Conservation (phyloP, 441 rosid species). For the Adansonia rubrostipa region DNA sequence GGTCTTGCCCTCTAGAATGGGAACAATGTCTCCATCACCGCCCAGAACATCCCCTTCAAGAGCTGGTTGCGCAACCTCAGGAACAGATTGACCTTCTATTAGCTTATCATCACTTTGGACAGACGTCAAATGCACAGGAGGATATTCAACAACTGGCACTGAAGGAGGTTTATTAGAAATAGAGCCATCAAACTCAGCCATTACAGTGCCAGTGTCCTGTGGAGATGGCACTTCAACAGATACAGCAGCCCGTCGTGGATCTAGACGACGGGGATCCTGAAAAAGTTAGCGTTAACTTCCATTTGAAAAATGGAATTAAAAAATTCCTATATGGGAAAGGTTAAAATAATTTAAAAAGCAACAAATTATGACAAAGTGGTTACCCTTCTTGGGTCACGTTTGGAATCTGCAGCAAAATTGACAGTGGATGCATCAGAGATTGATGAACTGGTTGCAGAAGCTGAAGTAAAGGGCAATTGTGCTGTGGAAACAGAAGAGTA, state of each 20-base stretch:
- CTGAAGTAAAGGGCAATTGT: slow-evolving; percentile 50
- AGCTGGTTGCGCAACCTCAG: slow-evolving; percentile 51
- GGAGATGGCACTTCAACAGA: slow-evolving; percentile 50
- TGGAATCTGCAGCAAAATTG: slow-evolving; percentile 63
- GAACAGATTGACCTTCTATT: slow-evolving; percentile 46
- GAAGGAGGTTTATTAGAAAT: slow-evolving; percentile 53
- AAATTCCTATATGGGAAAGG: slow-evolving; percentile 7
- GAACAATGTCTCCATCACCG: slow-evolving; percentile 50
- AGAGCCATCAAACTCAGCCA: slow-evolving; percentile 62
- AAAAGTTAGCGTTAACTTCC: slow-evolving; percentile 36
- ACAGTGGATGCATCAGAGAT: slow-evolving; percentile 52
- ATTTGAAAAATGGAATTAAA: neutral
- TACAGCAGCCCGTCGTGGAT: slow-evolving; percentile 77
- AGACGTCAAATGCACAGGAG: slow-evolving; percentile 40
- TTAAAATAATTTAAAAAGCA: slow-evolving; percentile 13
- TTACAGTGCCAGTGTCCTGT: slow-evolving; percentile 51
- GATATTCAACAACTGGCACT: slow-evolving; percentile 45
- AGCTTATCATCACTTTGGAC: slow-evolving; percentile 51
- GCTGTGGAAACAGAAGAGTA: slow-evolving; percentile 51
- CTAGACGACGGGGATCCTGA: slow-evolving; percentile 99
- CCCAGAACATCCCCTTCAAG: slow-evolving; percentile 53
- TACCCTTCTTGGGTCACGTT: slow-evolving; percentile 99
- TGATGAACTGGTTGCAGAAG: slow-evolving; percentile 44
- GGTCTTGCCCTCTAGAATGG: slow-evolving; percentile 47
- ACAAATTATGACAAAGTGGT: slow-evolving; percentile 25